Conservation (phyloP, 1,284 basidiomycete species). For the Neonothopanus nambi region DNA sequence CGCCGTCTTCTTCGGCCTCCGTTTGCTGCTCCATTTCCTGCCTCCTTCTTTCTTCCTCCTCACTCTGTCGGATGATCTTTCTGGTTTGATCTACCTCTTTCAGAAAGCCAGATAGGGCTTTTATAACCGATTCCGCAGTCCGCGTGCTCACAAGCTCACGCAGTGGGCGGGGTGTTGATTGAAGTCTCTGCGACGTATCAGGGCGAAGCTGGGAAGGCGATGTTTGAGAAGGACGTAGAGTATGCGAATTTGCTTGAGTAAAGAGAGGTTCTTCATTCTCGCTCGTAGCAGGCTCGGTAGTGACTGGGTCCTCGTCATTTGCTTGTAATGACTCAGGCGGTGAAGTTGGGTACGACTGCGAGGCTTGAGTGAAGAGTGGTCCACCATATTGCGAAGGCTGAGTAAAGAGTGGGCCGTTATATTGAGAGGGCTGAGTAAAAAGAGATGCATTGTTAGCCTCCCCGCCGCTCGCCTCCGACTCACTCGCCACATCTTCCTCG, state of each 20-base stretch:
- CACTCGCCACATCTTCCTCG: background rate
- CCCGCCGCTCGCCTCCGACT: background rate
- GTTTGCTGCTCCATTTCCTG: too few relatives aligned
- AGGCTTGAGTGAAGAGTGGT: too few relatives aligned
- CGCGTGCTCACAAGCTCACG: conserved; percentile 6
- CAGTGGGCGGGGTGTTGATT: too few relatives aligned
- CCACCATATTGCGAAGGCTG: too few relatives aligned
- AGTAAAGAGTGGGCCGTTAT: too few relatives aligned
- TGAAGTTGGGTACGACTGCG: too few relatives aligned
- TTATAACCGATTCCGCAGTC: conserved; percentile 6
- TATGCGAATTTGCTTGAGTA: background rate
- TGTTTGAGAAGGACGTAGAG: too few relatives aligned
- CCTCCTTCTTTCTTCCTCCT: background rate
- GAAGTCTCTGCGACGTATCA: background rate
- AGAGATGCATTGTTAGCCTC: background rate
- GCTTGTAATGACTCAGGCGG: too few relatives aligned
- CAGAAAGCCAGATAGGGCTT: conserved; percentile 8
- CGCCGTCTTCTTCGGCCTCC: too few relatives aligned
- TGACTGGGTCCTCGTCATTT: too few relatives aligned
- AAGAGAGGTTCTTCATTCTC: background rate
- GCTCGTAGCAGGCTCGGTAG: background rate
- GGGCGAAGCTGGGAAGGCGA: background rate
- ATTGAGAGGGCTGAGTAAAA: background rate
- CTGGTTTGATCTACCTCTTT: conserved; percentile 6
- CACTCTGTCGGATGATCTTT: background rate